These are phyloP conservation scores for Chytriomyces confervae DNA, from an alignment of 192 early-diverging fungal genomes.

Conservation along the genomic window DNA sequence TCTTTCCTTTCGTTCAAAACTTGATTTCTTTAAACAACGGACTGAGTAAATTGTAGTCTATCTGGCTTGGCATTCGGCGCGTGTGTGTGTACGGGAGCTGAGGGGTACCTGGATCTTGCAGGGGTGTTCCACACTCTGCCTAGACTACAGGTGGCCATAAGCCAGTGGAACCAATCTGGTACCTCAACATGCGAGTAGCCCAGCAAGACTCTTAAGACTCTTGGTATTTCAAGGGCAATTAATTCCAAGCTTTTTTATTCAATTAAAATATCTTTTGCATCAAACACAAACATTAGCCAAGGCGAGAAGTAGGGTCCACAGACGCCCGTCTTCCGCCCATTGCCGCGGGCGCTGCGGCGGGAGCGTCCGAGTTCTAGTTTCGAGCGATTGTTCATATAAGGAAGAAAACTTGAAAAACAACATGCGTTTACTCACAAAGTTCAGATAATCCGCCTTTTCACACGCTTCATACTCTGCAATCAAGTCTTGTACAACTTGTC, in stretches of 20 bases:
- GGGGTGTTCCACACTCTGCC: too few relatives aligned
- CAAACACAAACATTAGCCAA: background rate
- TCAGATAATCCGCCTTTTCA: slow-evolving; percentile 84
- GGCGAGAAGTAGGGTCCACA: slow-evolving; percentile 5
- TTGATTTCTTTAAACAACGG: too few relatives aligned
- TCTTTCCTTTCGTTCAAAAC: too few relatives aligned
- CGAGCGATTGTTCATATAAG: background rate
- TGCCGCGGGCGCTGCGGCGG: slow-evolving; percentile 5
- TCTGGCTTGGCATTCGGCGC: too few relatives aligned
- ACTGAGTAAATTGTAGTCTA: too few relatives aligned
- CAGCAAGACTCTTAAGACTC: too few relatives aligned
- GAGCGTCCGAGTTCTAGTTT: slow-evolving; percentile 3
- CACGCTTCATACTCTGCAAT: slow-evolving; percentile 95
- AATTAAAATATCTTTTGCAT: background rate
- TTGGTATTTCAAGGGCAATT: too few relatives aligned
- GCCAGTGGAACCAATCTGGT: too few relatives aligned
- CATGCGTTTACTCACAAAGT: slow-evolving; percentile 46
- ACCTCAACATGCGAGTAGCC: too few relatives aligned
- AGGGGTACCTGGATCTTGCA: too few relatives aligned
- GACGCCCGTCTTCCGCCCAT: background rate
- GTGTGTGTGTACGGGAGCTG: too few relatives aligned
- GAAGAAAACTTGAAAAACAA: slow-evolving; percentile 7
- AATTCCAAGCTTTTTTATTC: slow-evolving; percentile 1
- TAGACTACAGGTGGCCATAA: too few relatives aligned
- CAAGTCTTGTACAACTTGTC: slow-evolving; percentile 88